phyloP scores from a whole-genome alignment of 768 basidiomycete species.

The Phaffia australis region DNA sequence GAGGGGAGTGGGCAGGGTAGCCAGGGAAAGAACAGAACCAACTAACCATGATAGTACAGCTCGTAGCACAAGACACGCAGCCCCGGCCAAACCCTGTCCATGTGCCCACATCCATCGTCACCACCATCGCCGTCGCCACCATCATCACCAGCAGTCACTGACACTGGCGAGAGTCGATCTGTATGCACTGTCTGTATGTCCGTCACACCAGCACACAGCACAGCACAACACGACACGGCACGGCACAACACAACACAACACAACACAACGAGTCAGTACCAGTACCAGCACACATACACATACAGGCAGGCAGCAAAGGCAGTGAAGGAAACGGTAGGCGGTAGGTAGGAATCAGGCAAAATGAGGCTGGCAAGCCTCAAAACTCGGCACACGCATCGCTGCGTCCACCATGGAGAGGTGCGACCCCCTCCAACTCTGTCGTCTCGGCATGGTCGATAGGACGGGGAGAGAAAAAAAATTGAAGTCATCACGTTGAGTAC shows the following conservation, averaged over 20 bases:
- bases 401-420: conserved; percentile 17
- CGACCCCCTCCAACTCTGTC: conserved; percentile 27
- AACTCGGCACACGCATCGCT: conserved; percentile 6
- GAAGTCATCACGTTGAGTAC: conserved; percentile 27
- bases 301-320: not conserved
- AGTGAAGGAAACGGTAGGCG: not conserved
- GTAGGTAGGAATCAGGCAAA: conserved; percentile 24
- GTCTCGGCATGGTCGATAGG: conserved; percentile 28
- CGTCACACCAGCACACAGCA: not conserved
- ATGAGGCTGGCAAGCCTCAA: conserved; percentile 28
- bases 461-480: conserved; percentile 28
- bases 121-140: too few species aligned
- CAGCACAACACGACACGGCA: too few species aligned
- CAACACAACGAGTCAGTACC: not conserved
- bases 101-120: too few species aligned
- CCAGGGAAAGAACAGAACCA: too few species aligned
- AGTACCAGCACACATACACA: not conserved
- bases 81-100: too few species aligned
- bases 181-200: not conserved
- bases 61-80: too few species aligned
- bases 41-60: too few species aligned
- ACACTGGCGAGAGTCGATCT: too few species aligned
- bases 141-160: too few species aligned
- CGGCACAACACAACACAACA: too few species aligned
- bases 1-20: too few species aligned